Evolutionary conservation across 2,329 filamentous ascomycete genomes (phyloP).

Genomic region (Cladosporium sp.): DNA sequence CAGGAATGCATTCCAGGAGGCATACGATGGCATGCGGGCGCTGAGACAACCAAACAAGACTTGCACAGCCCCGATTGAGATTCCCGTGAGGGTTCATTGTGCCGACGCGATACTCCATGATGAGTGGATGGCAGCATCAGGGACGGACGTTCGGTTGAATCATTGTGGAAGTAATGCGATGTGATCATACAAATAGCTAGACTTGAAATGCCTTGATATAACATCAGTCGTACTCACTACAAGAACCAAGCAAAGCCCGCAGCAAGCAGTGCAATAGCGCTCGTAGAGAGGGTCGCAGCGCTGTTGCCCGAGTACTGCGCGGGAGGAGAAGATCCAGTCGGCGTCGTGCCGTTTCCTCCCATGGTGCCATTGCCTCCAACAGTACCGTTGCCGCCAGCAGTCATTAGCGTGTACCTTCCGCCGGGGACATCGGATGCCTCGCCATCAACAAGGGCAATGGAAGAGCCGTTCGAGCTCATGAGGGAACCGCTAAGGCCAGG

Average conservation of each 20-base stretch:
- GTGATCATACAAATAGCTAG: no score
- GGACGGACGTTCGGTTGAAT: no score
- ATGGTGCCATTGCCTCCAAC: slow-evolving; percentile 4
- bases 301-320: slow-evolving; percentile 5
- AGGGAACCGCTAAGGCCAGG: slow-evolving; percentile 36
- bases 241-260: slow-evolving; percentile 4
- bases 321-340: background rate
- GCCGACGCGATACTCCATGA: no score
- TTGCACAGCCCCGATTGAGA: no score
- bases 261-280: background rate
- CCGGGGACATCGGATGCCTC: slow-evolving; percentile 20
- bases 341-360: background rate
- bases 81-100: no score
- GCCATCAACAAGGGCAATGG: slow-evolving; percentile 20
- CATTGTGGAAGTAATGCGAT: no score
- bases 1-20: background rate
- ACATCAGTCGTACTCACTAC: background rate
- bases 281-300: background rate
- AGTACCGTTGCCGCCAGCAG: slow-evolving; percentile 8
- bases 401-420: slow-evolving; percentile 23
- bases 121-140: no score
- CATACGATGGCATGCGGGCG: background rate
- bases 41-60: no score
- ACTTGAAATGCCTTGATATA: no score
- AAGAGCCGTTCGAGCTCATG: slow-evolving; percentile 29